Evolutionary conservation across 75 land plant species (phyloP), one percentile per base, ranked within the genome.

Genomic region (Selaginella moellendorffii): DNA sequence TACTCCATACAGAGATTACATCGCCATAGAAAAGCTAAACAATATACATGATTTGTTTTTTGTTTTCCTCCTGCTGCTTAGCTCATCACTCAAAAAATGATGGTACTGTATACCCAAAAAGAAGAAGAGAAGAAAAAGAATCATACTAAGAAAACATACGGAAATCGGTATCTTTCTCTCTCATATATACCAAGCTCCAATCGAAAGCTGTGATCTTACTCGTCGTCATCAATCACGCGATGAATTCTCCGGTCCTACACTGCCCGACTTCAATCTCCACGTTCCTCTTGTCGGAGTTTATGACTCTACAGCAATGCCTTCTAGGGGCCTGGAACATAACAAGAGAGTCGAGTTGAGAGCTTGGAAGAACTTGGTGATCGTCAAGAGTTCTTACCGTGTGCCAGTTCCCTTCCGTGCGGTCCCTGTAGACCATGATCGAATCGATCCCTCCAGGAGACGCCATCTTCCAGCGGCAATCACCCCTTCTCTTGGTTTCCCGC

Each of bases 291-390:
- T 46, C 52, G 59, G 56, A 63, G 29, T 53, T 53, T 26, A 28
- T 25, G 1, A 70, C 29, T 30, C 68, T 63, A 53, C 72, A 70
- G 66, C 72, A 70, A 29, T 63, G 62, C 30, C 67, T 63, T 28
- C 72, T 63, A 2, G 72, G 72, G 24, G 29, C 27, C 71, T 70
- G 65, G 54, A 69, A 5, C 14, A 36, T 36, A 36, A 36, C 5
- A 36, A 36, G 10, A 36, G 5, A 36, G 46, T 36, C 5, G 5
- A n/a, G n/a, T n/a, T n/a, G 14, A 36, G 5, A 36, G 14, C 46
- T 5, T 36, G 14, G 14, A 36, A 5, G 14, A 5, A 36, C 46
- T 36, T 36, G 14, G 14, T 36, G 5, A 36, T 36, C 14, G 14
- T 36, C 14, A 36, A 36, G 14, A 36, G n/a, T n/a, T n/a, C 23